These are phyloP conservation scores for Alnus rubra DNA, from an alignment of 306 rosid species.

Conservation along the genomic window DNA sequence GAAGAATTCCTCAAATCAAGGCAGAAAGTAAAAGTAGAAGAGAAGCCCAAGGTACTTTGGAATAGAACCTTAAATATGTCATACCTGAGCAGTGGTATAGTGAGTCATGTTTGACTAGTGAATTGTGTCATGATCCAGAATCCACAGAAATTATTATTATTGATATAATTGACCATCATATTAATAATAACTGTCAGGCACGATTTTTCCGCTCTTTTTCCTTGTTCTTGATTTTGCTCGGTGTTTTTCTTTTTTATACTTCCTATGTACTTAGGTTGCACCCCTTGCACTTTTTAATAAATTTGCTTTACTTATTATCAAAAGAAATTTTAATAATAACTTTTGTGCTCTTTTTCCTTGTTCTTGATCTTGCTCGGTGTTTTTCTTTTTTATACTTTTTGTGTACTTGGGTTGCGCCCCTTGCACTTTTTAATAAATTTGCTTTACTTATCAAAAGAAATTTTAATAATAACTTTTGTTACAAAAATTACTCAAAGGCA, in stretches of 20 bases:
- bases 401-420: background rate
- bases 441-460: background rate
- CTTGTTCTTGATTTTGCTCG: background rate
- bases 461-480: background rate
- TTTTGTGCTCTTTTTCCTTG: background rate
- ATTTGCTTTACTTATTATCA: background rate
- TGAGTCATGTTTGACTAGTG: background rate
- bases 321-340: conserved; percentile 46
- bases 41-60: conserved; percentile 79
- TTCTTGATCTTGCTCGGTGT: background rate
- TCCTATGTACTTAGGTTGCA: no score
- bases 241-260: background rate
- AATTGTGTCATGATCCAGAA: background rate
- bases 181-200: background rate
- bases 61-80: background rate
- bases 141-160: background rate
- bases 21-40: conserved; percentile 69
- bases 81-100: background rate
- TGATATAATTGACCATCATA: background rate
- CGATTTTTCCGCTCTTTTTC: background rate
- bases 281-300: background rate
- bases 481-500: background rate
- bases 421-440: no score
- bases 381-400: background rate
- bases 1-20: conserved; percentile 74